These are phyloP conservation scores for Stromatinia cepivora DNA, from an alignment of 2,329 filamentous ascomycete genomes.

Conservation along the genomic window DNA sequence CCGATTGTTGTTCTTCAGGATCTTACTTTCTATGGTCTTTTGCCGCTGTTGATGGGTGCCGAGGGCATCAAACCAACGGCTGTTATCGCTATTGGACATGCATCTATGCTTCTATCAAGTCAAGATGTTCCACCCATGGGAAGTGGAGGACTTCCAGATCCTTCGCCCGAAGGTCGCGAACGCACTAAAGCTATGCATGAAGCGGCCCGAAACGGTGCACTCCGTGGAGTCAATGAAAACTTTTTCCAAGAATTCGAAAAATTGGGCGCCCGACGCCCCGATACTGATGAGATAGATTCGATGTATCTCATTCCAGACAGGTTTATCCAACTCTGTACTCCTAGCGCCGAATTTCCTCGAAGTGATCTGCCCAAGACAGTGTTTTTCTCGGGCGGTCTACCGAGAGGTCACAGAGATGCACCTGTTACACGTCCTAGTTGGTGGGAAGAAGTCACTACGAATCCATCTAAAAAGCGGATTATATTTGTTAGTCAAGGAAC, in stretches of 20 bases:
- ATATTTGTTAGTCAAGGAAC: constrained; percentile 44
- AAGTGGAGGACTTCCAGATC: constrained; percentile 43
- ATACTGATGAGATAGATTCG: constrained; percentile 33
- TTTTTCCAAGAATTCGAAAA: constrained; percentile 27
- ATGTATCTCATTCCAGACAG: constrained; percentile 4
- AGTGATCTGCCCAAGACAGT: not conserved
- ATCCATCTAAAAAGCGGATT: constrained; percentile 42
- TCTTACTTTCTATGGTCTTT: not conserved
- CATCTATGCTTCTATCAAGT: constrained; percentile 43
- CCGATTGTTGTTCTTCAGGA: not conserved
- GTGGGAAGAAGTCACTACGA: constrained; percentile 47
- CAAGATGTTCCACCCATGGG: constrained; percentile 45
- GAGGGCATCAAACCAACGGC: constrained; percentile 42
- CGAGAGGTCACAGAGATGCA: not conserved
- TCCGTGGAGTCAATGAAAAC: not conserved
- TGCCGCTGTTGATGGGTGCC: constrained; percentile 41
- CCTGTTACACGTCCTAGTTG: constrained; percentile 42
- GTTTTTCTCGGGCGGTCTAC: not conserved
- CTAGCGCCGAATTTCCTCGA: not conserved
- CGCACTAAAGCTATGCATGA: constrained; percentile 40
- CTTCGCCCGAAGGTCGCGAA: constrained; percentile 42
- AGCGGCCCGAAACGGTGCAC: constrained; percentile 15
- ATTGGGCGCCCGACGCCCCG: constrained; percentile 34
- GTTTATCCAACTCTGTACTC: constrained; percentile 5
- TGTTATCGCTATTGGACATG: constrained; percentile 45